Evolutionary conservation across 345 rosid species (phyloP), one percentile per base, ranked within the genome.

Genomic region (Pistacia atlantica): DNA sequence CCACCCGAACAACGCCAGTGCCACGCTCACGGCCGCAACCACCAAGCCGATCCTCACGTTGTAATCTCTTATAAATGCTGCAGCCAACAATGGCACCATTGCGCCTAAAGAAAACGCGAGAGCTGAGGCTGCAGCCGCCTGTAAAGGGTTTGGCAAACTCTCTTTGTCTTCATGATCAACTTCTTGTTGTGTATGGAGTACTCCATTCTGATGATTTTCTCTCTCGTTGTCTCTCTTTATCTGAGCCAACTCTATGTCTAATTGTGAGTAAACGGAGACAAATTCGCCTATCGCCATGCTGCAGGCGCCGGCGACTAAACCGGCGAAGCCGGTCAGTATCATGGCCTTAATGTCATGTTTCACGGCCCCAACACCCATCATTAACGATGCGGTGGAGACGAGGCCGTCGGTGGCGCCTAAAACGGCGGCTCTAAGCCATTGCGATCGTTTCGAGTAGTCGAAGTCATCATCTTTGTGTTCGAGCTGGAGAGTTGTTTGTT

Each of bases 251-350:
- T 95, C 94, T 3, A 93, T 88, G 64, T 95, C 98, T 11, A 91
- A 71, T 52, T 95, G 98, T 14, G 98, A 89, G 78, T 93, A 87
- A 22, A 95, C 98, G 0, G 98, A 95, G 42, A 95, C 98, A 11
- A 88, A 93, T 79, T 95, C 98, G 18, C 98, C 98, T 1, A 95
- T 93, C 12, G 97, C 97, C 98, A 95, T 95, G 85, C 98, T 95
- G 62, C 97, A 95, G 18, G 98, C 98, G 2, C 98, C 98, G 1
- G 97, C 97, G 0, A 95, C 93, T 18, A 93, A 76, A 3, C 98
- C 98, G 0, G 98, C 97, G 59, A 95, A 93, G 14, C 98, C 98
- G 0, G 95, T 85, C 38, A 95, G 87, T 37, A 95, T 88, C 98
- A 95, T 95, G 17, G 73, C 91, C 56, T 90, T 93, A 48, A 89